Conservation (phyloP, 106 monocot genomes). For the Agapanthus africanus region DNA sequence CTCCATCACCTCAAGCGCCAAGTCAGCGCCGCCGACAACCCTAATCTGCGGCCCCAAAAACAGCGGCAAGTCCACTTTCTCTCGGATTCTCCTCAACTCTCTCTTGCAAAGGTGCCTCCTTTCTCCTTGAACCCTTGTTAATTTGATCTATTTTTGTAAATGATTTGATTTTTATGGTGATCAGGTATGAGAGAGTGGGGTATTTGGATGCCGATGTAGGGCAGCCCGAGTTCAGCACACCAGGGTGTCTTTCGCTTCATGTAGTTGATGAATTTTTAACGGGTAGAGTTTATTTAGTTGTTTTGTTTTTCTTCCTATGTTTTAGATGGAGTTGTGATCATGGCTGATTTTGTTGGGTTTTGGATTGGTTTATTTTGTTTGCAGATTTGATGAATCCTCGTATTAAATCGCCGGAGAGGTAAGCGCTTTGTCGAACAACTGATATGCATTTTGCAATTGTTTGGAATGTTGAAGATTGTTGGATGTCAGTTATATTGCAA, state of each 20-base stretch:
- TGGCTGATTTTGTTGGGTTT: not conserved
- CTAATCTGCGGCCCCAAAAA: slow-evolving; percentile 82
- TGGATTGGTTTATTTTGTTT: slow-evolving; percentile 6
- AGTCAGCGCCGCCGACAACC: slow-evolving; percentile 30
- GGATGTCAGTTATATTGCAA: too few species aligned
- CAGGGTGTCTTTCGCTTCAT: slow-evolving; percentile 65
- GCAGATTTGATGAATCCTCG: slow-evolving; percentile 46
- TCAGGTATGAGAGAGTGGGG: slow-evolving; percentile 61
- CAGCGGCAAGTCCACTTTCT: slow-evolving; percentile 92
- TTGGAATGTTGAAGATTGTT: not conserved
- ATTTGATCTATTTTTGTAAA: not conserved
- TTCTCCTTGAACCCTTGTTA: not conserved
- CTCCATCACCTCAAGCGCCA: slow-evolving; percentile 13
- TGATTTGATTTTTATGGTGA: too few species aligned
- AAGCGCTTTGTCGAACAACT: not conserved
- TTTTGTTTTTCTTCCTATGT: not conserved
- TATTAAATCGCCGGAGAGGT: slow-evolving; percentile 52
- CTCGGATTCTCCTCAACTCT: slow-evolving; percentile 69
- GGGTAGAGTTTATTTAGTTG: not conserved
- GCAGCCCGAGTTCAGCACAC: slow-evolving; percentile 70
- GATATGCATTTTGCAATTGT: not conserved
- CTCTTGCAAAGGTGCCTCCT: slow-evolving; percentile 46
- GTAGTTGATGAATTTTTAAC: slow-evolving; percentile 32
- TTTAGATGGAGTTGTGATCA: not conserved
- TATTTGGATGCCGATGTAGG: slow-evolving; percentile 80